Conservation (phyloP, 345 rosid genomes). For the Salix brachista region DNA sequence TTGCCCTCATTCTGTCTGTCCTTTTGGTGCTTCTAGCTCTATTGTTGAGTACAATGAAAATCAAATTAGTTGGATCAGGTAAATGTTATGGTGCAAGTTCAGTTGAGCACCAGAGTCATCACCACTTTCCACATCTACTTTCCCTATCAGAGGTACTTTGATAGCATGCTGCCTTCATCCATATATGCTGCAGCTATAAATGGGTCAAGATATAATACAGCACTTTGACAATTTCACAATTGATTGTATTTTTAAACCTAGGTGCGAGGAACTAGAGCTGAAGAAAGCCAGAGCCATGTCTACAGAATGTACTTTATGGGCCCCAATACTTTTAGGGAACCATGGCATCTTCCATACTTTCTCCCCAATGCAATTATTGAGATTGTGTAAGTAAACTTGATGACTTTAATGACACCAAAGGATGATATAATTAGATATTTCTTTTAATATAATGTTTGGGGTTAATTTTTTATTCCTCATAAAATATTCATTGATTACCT, state of each 20-base stretch:
- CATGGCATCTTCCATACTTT: constrained; percentile 97
- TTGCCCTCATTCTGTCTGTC: constrained; percentile 65
- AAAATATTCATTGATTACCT: background rate
- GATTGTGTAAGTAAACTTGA: constrained; percentile 69
- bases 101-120: constrained; percentile 57
- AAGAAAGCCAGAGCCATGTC: constrained; percentile 92
- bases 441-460: constrained; percentile 12
- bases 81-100: constrained; percentile 50
- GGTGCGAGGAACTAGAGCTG: constrained; percentile 90
- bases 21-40: constrained; percentile 67
- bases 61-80: constrained; percentile 61
- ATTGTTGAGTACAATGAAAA: constrained; percentile 62
- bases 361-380: constrained; percentile 86
- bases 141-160: constrained; percentile 78
- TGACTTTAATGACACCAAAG: background rate
- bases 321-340: constrained; percentile 94
- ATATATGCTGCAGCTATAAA: constrained; percentile 4
- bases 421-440: constrained; percentile 13
- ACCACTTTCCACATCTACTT: constrained; percentile 77
- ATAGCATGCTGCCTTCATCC: background rate
- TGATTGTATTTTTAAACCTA: constrained; percentile 27
- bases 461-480: background rate
- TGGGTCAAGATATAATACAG: background rate
- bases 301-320: constrained; percentile 96
- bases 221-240: constrained; percentile 12